Conservation (phyloP, 108 stramenopile species). For the Cyclotella sp. region DNA sequence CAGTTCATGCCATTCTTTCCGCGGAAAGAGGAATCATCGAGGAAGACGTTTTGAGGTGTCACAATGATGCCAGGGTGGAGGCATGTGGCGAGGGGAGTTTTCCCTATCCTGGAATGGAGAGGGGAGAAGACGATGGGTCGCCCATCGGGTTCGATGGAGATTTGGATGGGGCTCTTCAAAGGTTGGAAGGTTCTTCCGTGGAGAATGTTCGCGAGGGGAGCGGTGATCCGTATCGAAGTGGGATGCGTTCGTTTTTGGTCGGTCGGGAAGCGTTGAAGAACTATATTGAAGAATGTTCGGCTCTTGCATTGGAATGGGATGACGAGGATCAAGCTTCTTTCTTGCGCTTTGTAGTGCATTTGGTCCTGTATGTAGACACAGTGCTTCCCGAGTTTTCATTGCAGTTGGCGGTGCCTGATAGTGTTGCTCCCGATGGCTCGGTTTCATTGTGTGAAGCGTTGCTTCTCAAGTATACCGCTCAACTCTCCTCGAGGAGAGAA, state of each 20-base stretch:
- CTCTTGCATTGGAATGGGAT: slow-evolving; percentile 21
- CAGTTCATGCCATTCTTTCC: slow-evolving; percentile 55
- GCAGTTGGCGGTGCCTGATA: slow-evolving; percentile 24
- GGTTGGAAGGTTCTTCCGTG: slow-evolving; percentile 27
- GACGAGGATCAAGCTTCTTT: slow-evolving; percentile 31
- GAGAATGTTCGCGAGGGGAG: slow-evolving; percentile 28
- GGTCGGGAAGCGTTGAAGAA: slow-evolving; percentile 59
- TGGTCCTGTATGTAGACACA: slow-evolving; percentile 46
- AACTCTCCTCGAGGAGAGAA: slow-evolving; percentile 27
- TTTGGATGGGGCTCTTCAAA: slow-evolving; percentile 36
- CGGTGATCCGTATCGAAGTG: slow-evolving; percentile 48
- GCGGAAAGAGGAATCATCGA: slow-evolving; percentile 58
- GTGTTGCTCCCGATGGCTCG: slow-evolving; percentile 6
- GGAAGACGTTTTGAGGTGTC: slow-evolving; percentile 65
- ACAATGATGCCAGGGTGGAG: slow-evolving; percentile 51
- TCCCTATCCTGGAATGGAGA: slow-evolving; percentile 44
- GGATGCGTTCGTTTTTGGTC: slow-evolving; percentile 65
- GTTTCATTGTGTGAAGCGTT: slow-evolving; percentile 33
- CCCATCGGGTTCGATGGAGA: slow-evolving; percentile 28
- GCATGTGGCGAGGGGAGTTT: slow-evolving; percentile 27
- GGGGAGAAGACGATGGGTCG: slow-evolving; percentile 7
- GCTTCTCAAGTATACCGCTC: slow-evolving; percentile 32
- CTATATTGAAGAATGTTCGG: slow-evolving; percentile 43
- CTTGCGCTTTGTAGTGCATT: slow-evolving; percentile 45
- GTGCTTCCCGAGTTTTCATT: slow-evolving; percentile 47